phyloP scores from a whole-genome alignment of 2,329 filamentous ascomycete species.

The Aspergillus luchuensis region DNA sequence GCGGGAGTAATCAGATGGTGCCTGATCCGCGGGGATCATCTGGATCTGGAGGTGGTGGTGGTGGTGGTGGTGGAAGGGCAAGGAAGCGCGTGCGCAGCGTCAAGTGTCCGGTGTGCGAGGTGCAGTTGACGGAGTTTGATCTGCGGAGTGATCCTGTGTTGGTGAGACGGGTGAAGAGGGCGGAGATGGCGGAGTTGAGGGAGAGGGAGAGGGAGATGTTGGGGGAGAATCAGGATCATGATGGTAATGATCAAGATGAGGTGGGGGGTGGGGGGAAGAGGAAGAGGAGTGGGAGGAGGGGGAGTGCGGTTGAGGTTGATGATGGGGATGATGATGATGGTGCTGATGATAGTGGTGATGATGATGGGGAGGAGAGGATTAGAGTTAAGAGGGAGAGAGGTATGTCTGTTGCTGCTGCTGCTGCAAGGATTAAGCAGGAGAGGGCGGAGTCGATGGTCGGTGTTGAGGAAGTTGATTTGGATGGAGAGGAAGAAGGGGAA shows the following conservation, averaged over 20 bases:
- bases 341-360: background rate
- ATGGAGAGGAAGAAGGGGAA: background rate
- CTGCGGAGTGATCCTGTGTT: slow-evolving; percentile 45
- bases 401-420: background rate
- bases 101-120: slow-evolving; percentile 48
- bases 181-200: slow-evolving; percentile 24
- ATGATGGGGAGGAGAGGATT: background rate
- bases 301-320: background rate
- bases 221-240: background rate
- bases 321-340: background rate
- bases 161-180: slow-evolving; percentile 41
- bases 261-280: background rate
- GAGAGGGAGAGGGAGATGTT: background rate
- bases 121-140: slow-evolving; percentile 39
- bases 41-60: slow-evolving; percentile 13
- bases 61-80: slow-evolving; percentile 17
- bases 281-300: background rate
- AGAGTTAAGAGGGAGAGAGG: background rate
- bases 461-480: background rate
- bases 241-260: slow-evolving; percentile 7
- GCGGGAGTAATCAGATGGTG: slow-evolving; percentile 30
- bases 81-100: slow-evolving; percentile 30
- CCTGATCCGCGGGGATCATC: slow-evolving; percentile 21
- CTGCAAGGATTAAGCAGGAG: slow-evolving; percentile 1
- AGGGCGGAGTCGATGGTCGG: background rate